Percentiles rank a stretch among this genome's conserved stretches.
Conservation (phyloP, 2,329 filamentous ascomycete genomes). For the Passalora sequoiae region DNA sequence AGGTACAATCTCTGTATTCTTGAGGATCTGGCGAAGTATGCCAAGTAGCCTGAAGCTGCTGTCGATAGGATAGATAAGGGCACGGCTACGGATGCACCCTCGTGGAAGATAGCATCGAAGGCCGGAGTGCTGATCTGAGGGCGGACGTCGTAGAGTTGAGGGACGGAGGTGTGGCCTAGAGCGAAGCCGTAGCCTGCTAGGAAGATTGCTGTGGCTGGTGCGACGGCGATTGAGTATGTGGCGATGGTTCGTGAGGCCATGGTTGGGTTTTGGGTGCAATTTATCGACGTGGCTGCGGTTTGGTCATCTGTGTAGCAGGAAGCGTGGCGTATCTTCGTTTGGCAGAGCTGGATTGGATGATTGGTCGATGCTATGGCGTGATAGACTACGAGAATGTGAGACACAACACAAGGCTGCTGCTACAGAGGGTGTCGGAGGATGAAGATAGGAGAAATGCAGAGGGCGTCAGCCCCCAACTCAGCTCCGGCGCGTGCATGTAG, state of each 20-base stretch:
- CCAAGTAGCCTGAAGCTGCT: not conserved
- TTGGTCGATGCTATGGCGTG: too few relatives aligned
- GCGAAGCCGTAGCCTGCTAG: slow-evolving; percentile 12
- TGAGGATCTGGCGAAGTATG: not conserved
- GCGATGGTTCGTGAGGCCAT: slow-evolving; percentile 6
- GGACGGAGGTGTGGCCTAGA: slow-evolving; percentile 1
- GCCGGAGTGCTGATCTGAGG: slow-evolving; percentile 5
- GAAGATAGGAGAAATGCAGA: too few relatives aligned
- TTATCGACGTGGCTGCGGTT: too few relatives aligned
- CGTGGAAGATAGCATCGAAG: slow-evolving; percentile 5
- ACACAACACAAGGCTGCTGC: too few relatives aligned
- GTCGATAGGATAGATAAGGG: slow-evolving; percentile 1
- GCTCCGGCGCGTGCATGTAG: too few relatives aligned
- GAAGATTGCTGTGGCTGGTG: slow-evolving; percentile 11
- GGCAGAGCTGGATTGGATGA: too few relatives aligned
- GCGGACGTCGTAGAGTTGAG: slow-evolving; percentile 4
- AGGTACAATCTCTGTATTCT: not conserved
- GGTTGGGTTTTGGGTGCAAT: not conserved
- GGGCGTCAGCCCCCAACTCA: too few relatives aligned
- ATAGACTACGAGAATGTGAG: too few relatives aligned
- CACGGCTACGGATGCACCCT: not conserved
- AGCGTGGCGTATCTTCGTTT: too few relatives aligned
- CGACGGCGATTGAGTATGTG: slow-evolving; percentile 5
- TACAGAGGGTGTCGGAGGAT: too few relatives aligned
- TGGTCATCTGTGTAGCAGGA: too few relatives aligned